Percentiles rank a stretch among this genome's conserved stretches.
These are phyloP conservation scores for Vigna hirtella DNA, from an alignment of 306 rosid species.

Conservation along the genomic window DNA sequence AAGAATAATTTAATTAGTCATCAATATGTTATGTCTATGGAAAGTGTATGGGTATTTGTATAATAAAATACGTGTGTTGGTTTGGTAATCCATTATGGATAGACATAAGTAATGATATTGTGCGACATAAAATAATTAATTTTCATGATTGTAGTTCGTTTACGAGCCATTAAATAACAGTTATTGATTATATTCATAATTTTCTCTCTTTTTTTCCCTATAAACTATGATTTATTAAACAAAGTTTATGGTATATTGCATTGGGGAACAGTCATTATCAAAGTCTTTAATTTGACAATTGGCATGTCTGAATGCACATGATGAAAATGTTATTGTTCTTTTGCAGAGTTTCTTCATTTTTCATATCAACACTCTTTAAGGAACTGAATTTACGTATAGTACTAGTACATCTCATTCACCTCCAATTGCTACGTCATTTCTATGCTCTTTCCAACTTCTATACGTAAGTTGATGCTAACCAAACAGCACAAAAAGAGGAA, in stretches of 20 bases:
- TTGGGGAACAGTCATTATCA: slow-evolving; percentile 7
- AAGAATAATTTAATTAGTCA: too few species aligned
- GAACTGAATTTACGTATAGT: background rate
- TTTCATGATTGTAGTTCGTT: background rate
- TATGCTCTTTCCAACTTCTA: slow-evolving; percentile 4
- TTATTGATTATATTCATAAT: background rate
- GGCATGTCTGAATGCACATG: background rate
- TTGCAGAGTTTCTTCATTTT: background rate
- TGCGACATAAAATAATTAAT: too few species aligned
- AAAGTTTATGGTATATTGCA: background rate
- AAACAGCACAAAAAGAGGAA: background rate
- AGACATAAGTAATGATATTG: too few species aligned
- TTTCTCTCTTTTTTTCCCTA: background rate
- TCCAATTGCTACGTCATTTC: background rate
- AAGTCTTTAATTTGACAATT: background rate
- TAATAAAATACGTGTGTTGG: too few species aligned
- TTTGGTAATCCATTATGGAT: too few species aligned
- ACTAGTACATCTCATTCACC: background rate
- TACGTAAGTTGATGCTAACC: slow-evolving; percentile 8
- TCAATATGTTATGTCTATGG: too few species aligned
- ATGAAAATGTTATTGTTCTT: background rate
- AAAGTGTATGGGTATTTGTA: too few species aligned
- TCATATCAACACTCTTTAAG: too few species aligned
- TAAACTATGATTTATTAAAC: background rate
- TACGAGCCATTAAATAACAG: background rate